phyloP scores from a whole-genome alignment of 2,329 filamentous ascomycete species.

The Aspergillus cejpii region DNA sequence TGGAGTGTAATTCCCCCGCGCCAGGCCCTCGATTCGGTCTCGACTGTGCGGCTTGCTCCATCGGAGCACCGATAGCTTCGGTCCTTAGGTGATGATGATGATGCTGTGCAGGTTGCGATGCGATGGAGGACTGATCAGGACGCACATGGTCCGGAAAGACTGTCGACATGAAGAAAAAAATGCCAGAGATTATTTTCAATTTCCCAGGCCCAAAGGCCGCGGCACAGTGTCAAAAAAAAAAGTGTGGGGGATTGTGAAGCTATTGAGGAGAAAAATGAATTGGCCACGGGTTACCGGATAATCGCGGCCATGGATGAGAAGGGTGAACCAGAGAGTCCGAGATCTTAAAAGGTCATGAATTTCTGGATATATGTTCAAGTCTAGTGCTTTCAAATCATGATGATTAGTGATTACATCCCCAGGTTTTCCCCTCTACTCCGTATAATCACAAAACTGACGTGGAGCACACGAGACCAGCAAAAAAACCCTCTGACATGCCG shows the following conservation, averaged over 20 bases:
- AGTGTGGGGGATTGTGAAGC: constrained; percentile 11
- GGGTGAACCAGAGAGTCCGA: constrained; percentile 1
- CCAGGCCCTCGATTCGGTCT: constrained; percentile 18
- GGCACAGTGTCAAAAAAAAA: too few species aligned
- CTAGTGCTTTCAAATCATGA: too few species aligned
- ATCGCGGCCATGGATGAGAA: constrained; percentile 19
- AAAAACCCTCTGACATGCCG: constrained; percentile 27
- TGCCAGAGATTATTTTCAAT: constrained; percentile 6
- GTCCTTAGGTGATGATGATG: constrained; percentile 8
- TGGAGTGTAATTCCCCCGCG: constrained; percentile 14
- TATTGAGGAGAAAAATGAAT: constrained; percentile 15
- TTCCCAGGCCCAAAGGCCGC: too few species aligned
- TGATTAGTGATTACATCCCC: not conserved
- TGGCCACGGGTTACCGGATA: constrained; percentile 29
- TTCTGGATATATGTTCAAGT: too few species aligned
- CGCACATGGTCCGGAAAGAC: constrained; percentile 27
- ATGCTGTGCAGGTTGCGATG: constrained; percentile 8
- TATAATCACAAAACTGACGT: too few species aligned
- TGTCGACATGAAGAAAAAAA: constrained; percentile 20
- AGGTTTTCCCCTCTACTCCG: not conserved
- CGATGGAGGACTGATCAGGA: constrained; percentile 12
- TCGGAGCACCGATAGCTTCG: constrained; percentile 19
- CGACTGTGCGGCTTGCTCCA: constrained; percentile 29
- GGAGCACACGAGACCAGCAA: constrained; percentile 9
- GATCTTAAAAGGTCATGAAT: too few species aligned